Evolutionary conservation across 345 rosid genomes (phyloP).

Genomic region (Gossypium thurberi): DNA sequence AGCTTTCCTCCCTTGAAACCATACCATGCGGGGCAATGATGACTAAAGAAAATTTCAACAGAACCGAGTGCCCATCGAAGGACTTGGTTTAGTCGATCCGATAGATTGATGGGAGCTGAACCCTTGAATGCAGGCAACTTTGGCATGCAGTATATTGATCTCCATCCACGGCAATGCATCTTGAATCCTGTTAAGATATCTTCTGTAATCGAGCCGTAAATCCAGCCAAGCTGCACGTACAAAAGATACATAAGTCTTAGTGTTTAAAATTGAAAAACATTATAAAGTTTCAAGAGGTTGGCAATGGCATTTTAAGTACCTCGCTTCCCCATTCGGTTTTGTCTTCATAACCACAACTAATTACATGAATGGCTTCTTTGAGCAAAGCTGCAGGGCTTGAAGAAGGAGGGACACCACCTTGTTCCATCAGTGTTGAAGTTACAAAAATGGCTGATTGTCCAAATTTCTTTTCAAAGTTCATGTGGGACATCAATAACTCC

Average conservation of each 20-base stretch:
- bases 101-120: conserved; percentile 91
- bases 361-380: conserved; percentile 97
- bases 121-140: conserved; percentile 86
- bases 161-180: conserved; percentile 99
- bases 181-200: conserved; percentile 96
- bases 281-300: conserved; percentile 3
- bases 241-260: conserved; percentile 9
- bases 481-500: conserved; percentile 76
- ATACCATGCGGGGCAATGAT: conserved; percentile 80
- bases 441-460: conserved; percentile 90
- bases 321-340: conserved; percentile 98
- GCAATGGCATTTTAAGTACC: conserved; percentile 34
- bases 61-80: conserved; percentile 99
- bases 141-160: conserved; percentile 98
- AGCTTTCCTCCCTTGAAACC: conserved; percentile 92
- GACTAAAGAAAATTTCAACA: conserved; percentile 97
- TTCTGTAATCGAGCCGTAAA: conserved; percentile 95
- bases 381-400: conserved; percentile 92
- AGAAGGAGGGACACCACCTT: conserved; percentile 96
- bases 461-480: conserved; percentile 88
- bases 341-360: conserved; percentile 96
- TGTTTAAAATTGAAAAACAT: not conserved
- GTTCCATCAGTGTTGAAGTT: conserved; percentile 89
- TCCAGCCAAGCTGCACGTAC: conserved; percentile 80
- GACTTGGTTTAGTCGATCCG: conserved; percentile 95